A percentile compares a stretch with the other conserved stretches of the same genome.
phyloP scores from a whole-genome alignment of 495 filamentous ascomycete genomes.

The Aspergillus ellipticus region DNA sequence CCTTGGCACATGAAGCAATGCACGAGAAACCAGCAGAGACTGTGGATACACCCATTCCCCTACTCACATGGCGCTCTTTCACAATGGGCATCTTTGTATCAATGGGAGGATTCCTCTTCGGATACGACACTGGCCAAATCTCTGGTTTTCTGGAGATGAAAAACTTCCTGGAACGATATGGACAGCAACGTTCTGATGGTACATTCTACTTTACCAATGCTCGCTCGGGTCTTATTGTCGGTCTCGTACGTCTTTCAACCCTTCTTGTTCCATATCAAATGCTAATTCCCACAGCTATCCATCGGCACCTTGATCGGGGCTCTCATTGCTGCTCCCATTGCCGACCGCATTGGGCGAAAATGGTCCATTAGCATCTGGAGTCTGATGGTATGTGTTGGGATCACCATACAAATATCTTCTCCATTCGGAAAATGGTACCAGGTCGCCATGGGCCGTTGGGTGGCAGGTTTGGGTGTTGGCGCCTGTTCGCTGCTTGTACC shows the following conservation, averaged over 20 bases:
- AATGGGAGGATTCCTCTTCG: constrained; percentile 64
- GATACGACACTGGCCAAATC: constrained; percentile 50
- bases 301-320: constrained; percentile 67
- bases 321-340: constrained; percentile 51
- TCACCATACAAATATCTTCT: constrained; percentile 63
- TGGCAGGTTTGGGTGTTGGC: constrained; percentile 66
- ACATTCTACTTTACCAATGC: constrained; percentile 45
- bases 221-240: constrained; percentile 51
- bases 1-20: neutral
- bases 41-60: constrained; percentile 32
- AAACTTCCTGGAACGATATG: constrained; percentile 44
- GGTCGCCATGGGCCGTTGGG: constrained; percentile 47
- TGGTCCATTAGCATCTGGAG: constrained; percentile 51
- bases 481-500: constrained; percentile 63
- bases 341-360: constrained; percentile 50
- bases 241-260: constrained; percentile 30
- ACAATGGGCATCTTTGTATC: constrained; percentile 51
- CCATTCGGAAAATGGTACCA: constrained; percentile 48
- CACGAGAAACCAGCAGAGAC: constrained; percentile 1
- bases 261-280: too few species aligned
- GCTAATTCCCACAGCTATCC: constrained; percentile 39
- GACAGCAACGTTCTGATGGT: constrained; percentile 24
- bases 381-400: constrained; percentile 57
- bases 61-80: constrained; percentile 43
- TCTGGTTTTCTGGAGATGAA: constrained; percentile 60